Conservation (phyloP, 306 rosid species). For the Cajanus cajan region DNA sequence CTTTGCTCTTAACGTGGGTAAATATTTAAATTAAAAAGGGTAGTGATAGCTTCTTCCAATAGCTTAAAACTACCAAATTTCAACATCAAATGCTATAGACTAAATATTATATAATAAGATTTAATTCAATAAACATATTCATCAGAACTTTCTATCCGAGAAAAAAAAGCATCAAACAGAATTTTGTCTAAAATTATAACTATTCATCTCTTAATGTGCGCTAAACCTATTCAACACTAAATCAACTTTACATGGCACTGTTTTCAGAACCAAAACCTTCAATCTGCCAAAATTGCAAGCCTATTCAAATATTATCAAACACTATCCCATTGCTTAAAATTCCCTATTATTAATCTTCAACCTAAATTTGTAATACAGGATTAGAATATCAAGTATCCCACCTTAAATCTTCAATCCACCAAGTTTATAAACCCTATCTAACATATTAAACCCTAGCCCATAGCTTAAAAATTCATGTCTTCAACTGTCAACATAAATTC, state of each 20-base stretch:
- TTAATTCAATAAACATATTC: not conserved
- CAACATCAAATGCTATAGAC: constrained; percentile 1
- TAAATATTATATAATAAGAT: not conserved
- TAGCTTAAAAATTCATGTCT: constrained; percentile 5
- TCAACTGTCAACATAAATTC: constrained; percentile 10
- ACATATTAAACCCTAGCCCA: not conserved
- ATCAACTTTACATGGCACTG: constrained; percentile 5
- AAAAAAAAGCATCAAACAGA: constrained; percentile 14
- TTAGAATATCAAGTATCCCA: not conserved
- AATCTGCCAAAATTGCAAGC: not conserved
- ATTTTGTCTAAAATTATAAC: not conserved
- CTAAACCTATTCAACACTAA: constrained; percentile 14
- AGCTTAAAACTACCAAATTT: not conserved
- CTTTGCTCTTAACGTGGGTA: constrained; percentile 8
- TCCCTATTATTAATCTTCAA: not conserved
- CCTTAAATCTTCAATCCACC: constrained; percentile 25
- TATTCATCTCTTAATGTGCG: constrained; percentile 3
- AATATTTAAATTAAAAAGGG: not conserved
- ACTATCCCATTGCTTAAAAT: not conserved
- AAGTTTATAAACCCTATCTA: not conserved
- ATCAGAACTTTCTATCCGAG: not conserved
- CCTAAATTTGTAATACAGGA: not conserved
- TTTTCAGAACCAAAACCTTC: constrained; percentile 27
- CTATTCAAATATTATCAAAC: constrained; percentile 3
- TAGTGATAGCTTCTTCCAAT: not conserved